Evolutionary conservation across 441 rosid species (phyloP).

Genomic region (Erysimum pusillum): DNA sequence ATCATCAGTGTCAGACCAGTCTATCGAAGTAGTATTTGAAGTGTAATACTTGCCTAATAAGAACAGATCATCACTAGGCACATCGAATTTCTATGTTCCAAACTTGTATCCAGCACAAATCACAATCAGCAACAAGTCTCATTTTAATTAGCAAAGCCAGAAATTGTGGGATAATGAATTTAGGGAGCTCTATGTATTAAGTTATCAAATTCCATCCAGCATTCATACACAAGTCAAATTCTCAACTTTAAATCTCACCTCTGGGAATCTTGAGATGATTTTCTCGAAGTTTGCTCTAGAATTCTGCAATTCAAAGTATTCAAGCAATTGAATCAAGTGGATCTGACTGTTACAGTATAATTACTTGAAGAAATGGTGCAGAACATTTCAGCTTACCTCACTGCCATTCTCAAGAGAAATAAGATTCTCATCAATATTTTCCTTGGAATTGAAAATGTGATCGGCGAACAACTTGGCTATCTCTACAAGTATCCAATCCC

Average conservation of each 20-base stretch:
- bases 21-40: conserved; percentile 1
- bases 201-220: conserved; percentile 16
- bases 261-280: conserved; percentile 63
- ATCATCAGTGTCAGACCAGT: conserved; percentile 23
- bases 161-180: not conserved
- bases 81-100: not conserved
- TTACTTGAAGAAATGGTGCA: conserved; percentile 15
- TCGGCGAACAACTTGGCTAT: conserved; percentile 63
- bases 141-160: not conserved
- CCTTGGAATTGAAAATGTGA: conserved; percentile 67
- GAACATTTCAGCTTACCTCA: conserved; percentile 54
- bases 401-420: conserved; percentile 51
- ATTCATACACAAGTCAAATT: conserved; percentile 12
- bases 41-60: conserved; percentile 4
- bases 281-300: conserved; percentile 53
- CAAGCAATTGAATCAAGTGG: conserved; percentile 27
- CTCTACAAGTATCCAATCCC: conserved; percentile 53
- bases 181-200: not conserved
- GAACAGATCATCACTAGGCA: conserved; percentile 10
- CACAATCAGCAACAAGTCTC: conserved; percentile 5
- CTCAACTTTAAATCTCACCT: conserved; percentile 57
- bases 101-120: conserved; percentile 6
- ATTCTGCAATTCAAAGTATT: conserved; percentile 57
- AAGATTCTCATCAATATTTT: conserved; percentile 67
- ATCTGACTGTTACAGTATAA: conserved; percentile 3